Conservation (phyloP, 352 stramenopile genomes). For the Phytophthora syringae region DNA sequence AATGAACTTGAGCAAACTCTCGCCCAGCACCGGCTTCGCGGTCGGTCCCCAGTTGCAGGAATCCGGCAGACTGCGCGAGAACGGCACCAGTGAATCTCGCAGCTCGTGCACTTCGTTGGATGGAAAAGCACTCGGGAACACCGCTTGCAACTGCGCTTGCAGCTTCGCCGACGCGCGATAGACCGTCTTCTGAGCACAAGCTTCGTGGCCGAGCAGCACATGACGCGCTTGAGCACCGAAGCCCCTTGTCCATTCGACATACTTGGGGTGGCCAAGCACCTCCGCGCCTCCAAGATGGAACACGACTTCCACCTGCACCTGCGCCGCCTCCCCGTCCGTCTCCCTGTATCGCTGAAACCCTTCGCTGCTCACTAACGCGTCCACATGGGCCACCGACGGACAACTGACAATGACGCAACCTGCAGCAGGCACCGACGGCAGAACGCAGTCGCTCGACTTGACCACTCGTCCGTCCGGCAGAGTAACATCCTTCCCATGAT, state of each 20-base stretch:
- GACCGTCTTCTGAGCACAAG: constrained; percentile 70
- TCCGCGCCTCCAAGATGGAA: constrained; percentile 61
- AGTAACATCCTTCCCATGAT: constrained; percentile 82
- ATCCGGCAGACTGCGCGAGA: constrained; percentile 42
- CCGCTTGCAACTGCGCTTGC: constrained; percentile 69
- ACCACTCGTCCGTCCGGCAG: constrained; percentile 70
- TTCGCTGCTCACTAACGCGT: constrained; percentile 49
- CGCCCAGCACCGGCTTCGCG: constrained; percentile 50
- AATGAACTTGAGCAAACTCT: constrained; percentile 81
- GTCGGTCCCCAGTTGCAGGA: constrained; percentile 14
- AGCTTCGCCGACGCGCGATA: constrained; percentile 76
- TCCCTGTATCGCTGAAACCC: constrained; percentile 57
- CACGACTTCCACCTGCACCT: constrained; percentile 63
- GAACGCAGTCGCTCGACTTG: constrained; percentile 71
- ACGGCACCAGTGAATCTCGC: constrained; percentile 39
- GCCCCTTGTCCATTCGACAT: constrained; percentile 56
- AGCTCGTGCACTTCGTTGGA: constrained; percentile 57
- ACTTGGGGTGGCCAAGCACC: constrained; percentile 65
- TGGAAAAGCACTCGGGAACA: constrained; percentile 71
- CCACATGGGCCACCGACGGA: constrained; percentile 65
- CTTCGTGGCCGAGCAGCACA: constrained; percentile 56
- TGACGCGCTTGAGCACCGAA: constrained; percentile 72
- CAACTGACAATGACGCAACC: constrained; percentile 67
- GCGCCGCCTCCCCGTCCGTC: constrained; percentile 13
- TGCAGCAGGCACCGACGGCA: constrained; percentile 59